A percentile compares a stretch with the other conserved stretches of the same genome.
Conservation (phyloP, 2,329 filamentous ascomycete species). For the Coccinonectria pachysandricola region DNA sequence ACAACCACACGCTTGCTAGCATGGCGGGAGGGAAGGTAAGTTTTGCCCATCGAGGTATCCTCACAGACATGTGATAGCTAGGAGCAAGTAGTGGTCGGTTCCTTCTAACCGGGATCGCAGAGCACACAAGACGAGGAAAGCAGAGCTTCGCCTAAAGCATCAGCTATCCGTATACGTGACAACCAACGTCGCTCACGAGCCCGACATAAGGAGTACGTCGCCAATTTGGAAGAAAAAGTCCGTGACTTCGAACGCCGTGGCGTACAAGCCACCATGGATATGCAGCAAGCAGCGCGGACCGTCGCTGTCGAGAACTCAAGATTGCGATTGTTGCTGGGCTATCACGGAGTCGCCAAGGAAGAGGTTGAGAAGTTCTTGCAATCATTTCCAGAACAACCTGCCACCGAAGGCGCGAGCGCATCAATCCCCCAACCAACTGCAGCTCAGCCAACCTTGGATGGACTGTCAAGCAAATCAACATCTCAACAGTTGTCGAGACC, state of each 20-base stretch:
- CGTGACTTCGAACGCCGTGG: slow-evolving; percentile 37
- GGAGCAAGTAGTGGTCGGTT: too few relatives aligned
- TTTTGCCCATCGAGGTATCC: slow-evolving; percentile 9
- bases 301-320: slow-evolving; percentile 39
- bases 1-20: slow-evolving; percentile 12
- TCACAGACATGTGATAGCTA: too few relatives aligned
- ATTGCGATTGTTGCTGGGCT: slow-evolving; percentile 32
- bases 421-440: slow-evolving; percentile 11
- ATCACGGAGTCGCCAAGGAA: slow-evolving; percentile 27
- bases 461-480: slow-evolving; percentile 9
- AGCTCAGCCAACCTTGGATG: slow-evolving; percentile 5
- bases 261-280: slow-evolving; percentile 38
- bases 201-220: slow-evolving; percentile 39
- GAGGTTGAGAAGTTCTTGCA: slow-evolving; percentile 32
- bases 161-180: slow-evolving; percentile 33
- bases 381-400: slow-evolving; percentile 23
- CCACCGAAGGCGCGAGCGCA: slow-evolving; percentile 18
- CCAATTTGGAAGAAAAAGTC: slow-evolving; percentile 35
- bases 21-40: slow-evolving; percentile 22
- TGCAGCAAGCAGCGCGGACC: slow-evolving; percentile 41
- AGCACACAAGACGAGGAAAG: slow-evolving; percentile 9
- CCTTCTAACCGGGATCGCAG: not conserved
- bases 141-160: slow-evolving; percentile 21
- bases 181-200: slow-evolving; percentile 45
- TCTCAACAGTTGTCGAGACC: slow-evolving; percentile 13